Evolutionary conservation across 1,284 basidiomycete genomes (phyloP).

Genomic region (Cryptococcus sp.): DNA sequence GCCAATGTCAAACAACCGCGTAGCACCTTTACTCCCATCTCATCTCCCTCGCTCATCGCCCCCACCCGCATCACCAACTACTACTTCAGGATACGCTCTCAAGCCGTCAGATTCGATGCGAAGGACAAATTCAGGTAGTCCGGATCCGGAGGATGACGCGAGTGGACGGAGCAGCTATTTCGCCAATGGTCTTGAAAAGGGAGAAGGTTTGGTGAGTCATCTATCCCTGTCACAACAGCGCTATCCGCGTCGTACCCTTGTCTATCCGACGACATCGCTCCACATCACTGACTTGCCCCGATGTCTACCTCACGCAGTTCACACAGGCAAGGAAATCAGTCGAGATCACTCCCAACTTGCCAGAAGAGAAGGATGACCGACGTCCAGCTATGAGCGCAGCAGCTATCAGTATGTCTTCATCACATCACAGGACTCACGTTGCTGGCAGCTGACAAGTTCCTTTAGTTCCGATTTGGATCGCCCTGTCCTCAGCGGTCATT

Average conservation of each 20-base stretch:
- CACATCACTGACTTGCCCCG: too few relatives aligned
- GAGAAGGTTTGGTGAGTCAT: conserved; percentile 1
- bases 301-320: not conserved
- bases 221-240: not conserved
- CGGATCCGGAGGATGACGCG: not conserved
- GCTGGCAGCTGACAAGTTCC: not conserved
- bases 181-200: not conserved
- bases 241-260: not conserved
- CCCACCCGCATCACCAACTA: not conserved
- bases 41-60: not conserved
- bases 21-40: not conserved
- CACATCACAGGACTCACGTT: not conserved
- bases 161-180: not conserved
- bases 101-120: not conserved
- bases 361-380: conserved; percentile 12
- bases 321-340: conserved; percentile 8
- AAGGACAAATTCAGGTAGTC: not conserved
- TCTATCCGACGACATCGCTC: too few relatives aligned
- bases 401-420: conserved; percentile 30
- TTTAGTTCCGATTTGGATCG: conserved; percentile 63
- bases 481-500: conserved; percentile 84
- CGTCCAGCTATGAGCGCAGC: conserved; percentile 17
- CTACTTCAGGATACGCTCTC: not conserved
- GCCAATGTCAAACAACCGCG: not conserved
- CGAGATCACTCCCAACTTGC: conserved; percentile 27